phyloP scores from a whole-genome alignment of 2,329 filamentous ascomycete genomes.

The Monilinia fructigena region DNA sequence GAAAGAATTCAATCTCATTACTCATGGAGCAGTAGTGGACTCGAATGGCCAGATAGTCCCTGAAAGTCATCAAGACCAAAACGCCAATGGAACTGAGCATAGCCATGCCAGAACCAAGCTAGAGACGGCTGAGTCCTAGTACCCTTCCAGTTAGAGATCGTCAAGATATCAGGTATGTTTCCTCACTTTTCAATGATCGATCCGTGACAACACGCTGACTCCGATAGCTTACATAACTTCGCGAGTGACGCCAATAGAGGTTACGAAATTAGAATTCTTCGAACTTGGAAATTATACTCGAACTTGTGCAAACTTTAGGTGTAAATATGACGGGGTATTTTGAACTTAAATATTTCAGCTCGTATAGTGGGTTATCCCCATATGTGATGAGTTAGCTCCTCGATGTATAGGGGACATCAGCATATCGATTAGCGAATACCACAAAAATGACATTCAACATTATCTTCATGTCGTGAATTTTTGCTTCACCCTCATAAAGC shows the following conservation, averaged over 20 bases:
- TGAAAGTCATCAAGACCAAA: conserved; percentile 24
- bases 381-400: not conserved
- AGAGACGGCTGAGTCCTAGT: conserved; percentile 35
- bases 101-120: conserved; percentile 33
- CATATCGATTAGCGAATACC: not conserved
- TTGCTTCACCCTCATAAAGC: not conserved
- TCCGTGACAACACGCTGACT: not conserved
- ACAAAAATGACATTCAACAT: not conserved
- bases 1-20: conserved; percentile 60
- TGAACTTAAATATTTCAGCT: not conserved
- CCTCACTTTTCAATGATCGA: not conserved
- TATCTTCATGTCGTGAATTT: not conserved
- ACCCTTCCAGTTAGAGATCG: conserved; percentile 40
- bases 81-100: conserved; percentile 30
- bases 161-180: conserved; percentile 40
- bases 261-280: conserved; percentile 31
- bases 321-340: not conserved
- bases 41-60: conserved; percentile 57
- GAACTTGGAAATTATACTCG: not conserved
- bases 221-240: conserved; percentile 25
- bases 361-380: not conserved
- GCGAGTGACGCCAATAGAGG: conserved; percentile 34
- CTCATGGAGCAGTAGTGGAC: conserved; percentile 59
- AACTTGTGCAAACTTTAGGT: conserved; percentile 1
- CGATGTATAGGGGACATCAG: not conserved